These are phyloP conservation scores for Jasminum sambac DNA, from an alignment of 257 asterid genomes.

Conservation along the genomic window DNA sequence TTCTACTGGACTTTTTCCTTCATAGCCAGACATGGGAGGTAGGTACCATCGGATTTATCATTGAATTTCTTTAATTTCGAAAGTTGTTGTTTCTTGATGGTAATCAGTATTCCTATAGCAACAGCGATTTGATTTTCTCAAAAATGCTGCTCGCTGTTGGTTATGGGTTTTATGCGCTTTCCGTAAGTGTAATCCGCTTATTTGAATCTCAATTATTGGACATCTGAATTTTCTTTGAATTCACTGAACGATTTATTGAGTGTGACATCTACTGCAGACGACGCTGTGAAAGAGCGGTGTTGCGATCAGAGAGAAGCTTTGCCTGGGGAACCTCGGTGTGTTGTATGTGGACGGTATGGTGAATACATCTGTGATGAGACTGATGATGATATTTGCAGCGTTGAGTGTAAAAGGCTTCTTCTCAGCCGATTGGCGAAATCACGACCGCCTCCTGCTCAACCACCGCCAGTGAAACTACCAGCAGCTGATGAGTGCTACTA, in stretches of 20 bases:
- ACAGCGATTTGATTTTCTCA: too few relatives aligned
- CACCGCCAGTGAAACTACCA: conserved; percentile 47
- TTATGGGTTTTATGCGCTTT: too few relatives aligned
- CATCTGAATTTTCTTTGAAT: neutral
- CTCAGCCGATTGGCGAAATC: conserved; percentile 45
- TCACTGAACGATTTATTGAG: conserved; percentile 13
- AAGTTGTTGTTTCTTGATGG: too few relatives aligned
- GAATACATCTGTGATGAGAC: conserved; percentile 93
- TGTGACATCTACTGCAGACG: conserved; percentile 34
- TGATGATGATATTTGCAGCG: conserved; percentile 84
- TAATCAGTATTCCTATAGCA: too few relatives aligned
- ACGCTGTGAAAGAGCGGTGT: conserved; percentile 65
- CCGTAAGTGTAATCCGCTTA: too few relatives aligned
- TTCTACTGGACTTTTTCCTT: too few relatives aligned
- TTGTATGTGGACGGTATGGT: conserved; percentile 83
- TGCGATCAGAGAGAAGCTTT: conserved; percentile 89
- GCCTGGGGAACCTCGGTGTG: conserved; percentile 74
- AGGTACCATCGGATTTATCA: too few relatives aligned
- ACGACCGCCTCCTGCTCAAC: conserved; percentile 27
- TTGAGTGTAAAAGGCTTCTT: conserved; percentile 69
- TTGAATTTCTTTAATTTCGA: too few relatives aligned
- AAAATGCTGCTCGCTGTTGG: too few relatives aligned
- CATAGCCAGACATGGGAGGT: too few relatives aligned
- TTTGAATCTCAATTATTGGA: neutral
- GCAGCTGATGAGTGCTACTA: conserved; percentile 77